Percentiles rank a stretch among this genome's conserved stretches.
These are phyloP conservation scores for Claviceps purpurea DNA, from an alignment of 2,329 filamentous ascomycete genomes.

Conservation along the genomic window DNA sequence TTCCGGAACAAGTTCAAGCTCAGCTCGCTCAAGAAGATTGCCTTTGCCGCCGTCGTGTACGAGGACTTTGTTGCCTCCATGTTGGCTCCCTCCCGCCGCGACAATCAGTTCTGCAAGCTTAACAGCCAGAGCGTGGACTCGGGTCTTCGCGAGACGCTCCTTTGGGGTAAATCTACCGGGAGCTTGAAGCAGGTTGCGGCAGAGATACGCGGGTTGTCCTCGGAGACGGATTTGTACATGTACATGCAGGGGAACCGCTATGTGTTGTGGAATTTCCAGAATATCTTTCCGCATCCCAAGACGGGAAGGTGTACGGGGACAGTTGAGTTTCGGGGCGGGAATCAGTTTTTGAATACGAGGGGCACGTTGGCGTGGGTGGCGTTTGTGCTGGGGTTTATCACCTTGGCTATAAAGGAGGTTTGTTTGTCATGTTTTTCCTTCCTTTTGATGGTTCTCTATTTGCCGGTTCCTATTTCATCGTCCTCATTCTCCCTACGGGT, in stretches of 20 bases:
- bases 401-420: slow-evolving; percentile 22
- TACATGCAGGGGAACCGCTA: slow-evolving; percentile 27
- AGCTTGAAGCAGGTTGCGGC: slow-evolving; percentile 17
- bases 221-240: slow-evolving; percentile 19
- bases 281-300: slow-evolving; percentile 24
- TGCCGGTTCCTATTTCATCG: neutral
- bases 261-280: slow-evolving; percentile 28
- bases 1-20: slow-evolving; percentile 22
- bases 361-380: slow-evolving; percentile 26
- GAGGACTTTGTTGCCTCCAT: slow-evolving; percentile 21
- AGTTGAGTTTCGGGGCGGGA: slow-evolving; percentile 26
- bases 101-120: slow-evolving; percentile 22
- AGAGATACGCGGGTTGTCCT: slow-evolving; percentile 13
- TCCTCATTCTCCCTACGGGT: neutral
- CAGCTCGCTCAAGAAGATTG: slow-evolving; percentile 21
- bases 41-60: slow-evolving; percentile 22
- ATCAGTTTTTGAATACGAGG: slow-evolving; percentile 24
- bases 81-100: slow-evolving; percentile 19
- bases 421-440: neutral
- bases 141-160: slow-evolving; percentile 16
- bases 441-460: neutral
- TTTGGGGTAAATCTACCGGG: slow-evolving; percentile 14
- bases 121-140: slow-evolving; percentile 20
- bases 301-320: slow-evolving; percentile 24
- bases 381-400: slow-evolving; percentile 25